Percentiles rank a stretch among this genome's conserved stretches.
These are phyloP conservation scores for Arthrobotrys iridis DNA, from an alignment of 2,329 filamentous ascomycete species.

Conservation along the genomic window DNA sequence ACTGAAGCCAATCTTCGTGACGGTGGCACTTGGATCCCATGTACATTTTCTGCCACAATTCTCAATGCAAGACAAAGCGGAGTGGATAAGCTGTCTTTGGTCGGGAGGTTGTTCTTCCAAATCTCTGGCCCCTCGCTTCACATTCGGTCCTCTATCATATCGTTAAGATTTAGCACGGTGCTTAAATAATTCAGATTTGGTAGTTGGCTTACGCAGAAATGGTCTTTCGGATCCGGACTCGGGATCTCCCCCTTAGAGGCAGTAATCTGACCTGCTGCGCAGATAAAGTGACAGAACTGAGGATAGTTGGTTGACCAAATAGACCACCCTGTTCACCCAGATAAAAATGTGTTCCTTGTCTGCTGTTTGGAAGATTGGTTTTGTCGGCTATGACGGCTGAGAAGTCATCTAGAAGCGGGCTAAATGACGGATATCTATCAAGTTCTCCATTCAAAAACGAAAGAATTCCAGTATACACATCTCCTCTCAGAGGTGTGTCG, in stretches of 20 bases:
- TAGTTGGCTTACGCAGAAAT: constrained; percentile 41
- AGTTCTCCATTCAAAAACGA: constrained; percentile 39
- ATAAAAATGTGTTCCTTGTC: constrained; percentile 34
- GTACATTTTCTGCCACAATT: constrained; percentile 48
- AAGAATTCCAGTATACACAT: constrained; percentile 41
- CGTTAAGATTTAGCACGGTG: background rate
- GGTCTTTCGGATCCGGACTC: constrained; percentile 47
- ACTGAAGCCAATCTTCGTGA: constrained; percentile 45
- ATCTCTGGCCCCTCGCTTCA: constrained; percentile 30
- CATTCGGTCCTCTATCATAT: constrained; percentile 39
- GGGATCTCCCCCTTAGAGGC: constrained; percentile 44
- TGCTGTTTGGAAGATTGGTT: constrained; percentile 28
- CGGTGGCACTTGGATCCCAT: constrained; percentile 44
- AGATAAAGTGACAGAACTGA: background rate
- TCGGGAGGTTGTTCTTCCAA: constrained; percentile 37
- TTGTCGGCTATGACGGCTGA: constrained; percentile 33
- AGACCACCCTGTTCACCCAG: constrained; percentile 42
- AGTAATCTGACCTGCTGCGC: constrained; percentile 40
- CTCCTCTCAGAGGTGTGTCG: constrained; percentile 41
- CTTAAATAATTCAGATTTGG: background rate
- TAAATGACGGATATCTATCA: constrained; percentile 31
- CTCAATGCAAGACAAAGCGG: constrained; percentile 42
- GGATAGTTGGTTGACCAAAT: background rate
- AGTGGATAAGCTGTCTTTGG: constrained; percentile 46
- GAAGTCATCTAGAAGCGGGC: constrained; percentile 35